Percentiles rank a stretch among this genome's conserved stretches.
Evolutionary conservation across 1,284 basidiomycete genomes (phyloP).

Genomic region (Phlebopus sp.): DNA sequence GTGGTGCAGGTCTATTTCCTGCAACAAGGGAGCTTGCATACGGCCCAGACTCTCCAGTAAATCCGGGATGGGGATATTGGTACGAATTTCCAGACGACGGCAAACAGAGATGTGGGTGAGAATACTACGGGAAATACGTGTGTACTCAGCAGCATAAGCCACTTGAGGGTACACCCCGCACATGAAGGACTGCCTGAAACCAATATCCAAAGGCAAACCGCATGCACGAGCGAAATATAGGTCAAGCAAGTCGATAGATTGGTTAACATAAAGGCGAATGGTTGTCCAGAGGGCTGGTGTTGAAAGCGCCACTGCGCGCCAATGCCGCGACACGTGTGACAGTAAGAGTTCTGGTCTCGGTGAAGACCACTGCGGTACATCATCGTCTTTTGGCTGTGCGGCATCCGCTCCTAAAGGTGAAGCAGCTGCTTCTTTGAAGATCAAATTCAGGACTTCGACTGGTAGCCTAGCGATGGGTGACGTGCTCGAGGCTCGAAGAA

Average conservation of each 20-base stretch:
- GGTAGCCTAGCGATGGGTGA: slow-evolving; percentile 18
- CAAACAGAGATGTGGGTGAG: slow-evolving; percentile 26
- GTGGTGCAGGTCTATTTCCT: slow-evolving; percentile 25
- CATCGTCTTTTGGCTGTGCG: background rate
- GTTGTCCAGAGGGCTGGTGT: slow-evolving; percentile 27
- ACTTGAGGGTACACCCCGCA: slow-evolving; percentile 19
- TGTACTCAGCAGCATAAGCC: slow-evolving; percentile 19
- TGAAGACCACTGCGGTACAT: slow-evolving; percentile 6
- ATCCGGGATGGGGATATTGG: slow-evolving; percentile 25
- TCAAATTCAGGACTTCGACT: slow-evolving; percentile 25
- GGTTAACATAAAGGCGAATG: slow-evolving; percentile 25
- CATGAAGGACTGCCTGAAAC: slow-evolving; percentile 24
- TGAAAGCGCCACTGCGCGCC: slow-evolving; percentile 24
- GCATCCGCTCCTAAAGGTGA: slow-evolving; percentile 1
- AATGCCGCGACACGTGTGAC: slow-evolving; percentile 31
- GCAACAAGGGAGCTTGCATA: slow-evolving; percentile 22
- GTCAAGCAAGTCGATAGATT: slow-evolving; percentile 25
- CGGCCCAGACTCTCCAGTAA: slow-evolving; percentile 22
- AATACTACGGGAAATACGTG: slow-evolving; percentile 22
- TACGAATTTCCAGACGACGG: slow-evolving; percentile 26
- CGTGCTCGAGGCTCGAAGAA: slow-evolving; percentile 4
- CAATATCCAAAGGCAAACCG: slow-evolving; percentile 22
- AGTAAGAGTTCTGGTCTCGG: slow-evolving; percentile 24
- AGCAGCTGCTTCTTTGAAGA: slow-evolving; percentile 20
- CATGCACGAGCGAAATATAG: slow-evolving; percentile 27